These are phyloP conservation scores for Anastatica hierochuntica DNA, from an alignment of 345 rosid genomes.

Conservation along the genomic window DNA sequence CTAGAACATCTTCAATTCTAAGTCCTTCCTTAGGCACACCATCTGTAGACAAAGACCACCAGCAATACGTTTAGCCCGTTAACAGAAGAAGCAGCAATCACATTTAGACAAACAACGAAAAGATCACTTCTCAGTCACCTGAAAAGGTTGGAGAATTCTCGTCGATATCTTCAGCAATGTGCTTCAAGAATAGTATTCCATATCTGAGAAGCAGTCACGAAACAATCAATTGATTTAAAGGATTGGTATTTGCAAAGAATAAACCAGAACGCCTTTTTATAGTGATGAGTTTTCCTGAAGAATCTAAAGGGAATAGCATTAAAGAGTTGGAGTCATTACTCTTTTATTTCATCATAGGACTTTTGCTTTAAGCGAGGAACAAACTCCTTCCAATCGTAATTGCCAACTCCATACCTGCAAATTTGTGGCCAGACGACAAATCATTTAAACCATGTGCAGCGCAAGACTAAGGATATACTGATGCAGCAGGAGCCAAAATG, in stretches of 20 bases:
- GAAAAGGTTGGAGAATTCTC: constrained; percentile 56
- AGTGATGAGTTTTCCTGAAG: neutral
- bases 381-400: constrained; percentile 88
- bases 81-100: constrained; percentile 7
- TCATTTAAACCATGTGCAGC: neutral
- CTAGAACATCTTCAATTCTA: constrained; percentile 76
- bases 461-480: neutral
- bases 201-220: constrained; percentile 37
- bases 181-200: constrained; percentile 59
- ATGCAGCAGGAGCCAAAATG: neutral
- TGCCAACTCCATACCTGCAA: constrained; percentile 84
- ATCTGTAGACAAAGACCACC: constrained; percentile 42
- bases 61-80: neutral
- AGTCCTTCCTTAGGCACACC: constrained; percentile 99
- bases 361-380: constrained; percentile 85
- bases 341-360: constrained; percentile 66
- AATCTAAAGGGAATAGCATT: constrained; percentile 5
- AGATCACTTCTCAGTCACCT: constrained; percentile 39
- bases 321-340: constrained; percentile 37
- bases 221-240: neutral
- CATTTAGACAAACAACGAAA: neutral
- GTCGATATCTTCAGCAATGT: constrained; percentile 59
- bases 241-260: neutral
- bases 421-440: neutral
- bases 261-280: neutral